Percentiles rank a stretch among this genome's conserved stretches.
Conservation (phyloP, 495 filamentous ascomycete species). For the Penicillium samsonianum region DNA sequence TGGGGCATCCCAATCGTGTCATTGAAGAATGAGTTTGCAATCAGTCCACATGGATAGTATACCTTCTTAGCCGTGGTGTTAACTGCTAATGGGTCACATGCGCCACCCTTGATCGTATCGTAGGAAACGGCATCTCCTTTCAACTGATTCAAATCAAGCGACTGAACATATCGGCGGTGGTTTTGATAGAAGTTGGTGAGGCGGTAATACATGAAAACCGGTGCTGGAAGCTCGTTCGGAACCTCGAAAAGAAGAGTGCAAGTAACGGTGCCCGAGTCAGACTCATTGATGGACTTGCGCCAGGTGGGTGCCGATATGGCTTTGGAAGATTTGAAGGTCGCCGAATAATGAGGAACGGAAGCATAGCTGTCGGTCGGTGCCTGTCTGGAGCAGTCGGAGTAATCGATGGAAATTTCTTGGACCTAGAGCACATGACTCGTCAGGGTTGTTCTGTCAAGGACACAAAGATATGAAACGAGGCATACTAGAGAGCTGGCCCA, state of each 20-base stretch:
- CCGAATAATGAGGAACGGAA: slow-evolving; percentile 52
- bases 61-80: slow-evolving; percentile 57
- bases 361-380: slow-evolving; percentile 41
- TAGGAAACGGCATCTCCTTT: slow-evolving; percentile 66
- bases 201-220: slow-evolving; percentile 89
- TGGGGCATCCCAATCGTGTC: slow-evolving; percentile 75
- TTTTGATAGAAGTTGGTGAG: slow-evolving; percentile 99
- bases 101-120: slow-evolving; percentile 59
- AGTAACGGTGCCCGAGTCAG: slow-evolving; percentile 26
- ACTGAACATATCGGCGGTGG: slow-evolving; percentile 92
- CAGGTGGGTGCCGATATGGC: slow-evolving; percentile 31
- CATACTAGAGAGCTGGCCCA: slow-evolving; percentile 76
- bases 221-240: slow-evolving; percentile 72
- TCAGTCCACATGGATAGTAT: slow-evolving; percentile 93
- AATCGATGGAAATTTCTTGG: slow-evolving; percentile 87
- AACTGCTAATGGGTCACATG: slow-evolving; percentile 73
- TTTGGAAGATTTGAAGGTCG: slow-evolving; percentile 60
- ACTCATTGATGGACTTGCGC: slow-evolving; percentile 13
- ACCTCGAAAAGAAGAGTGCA: slow-evolving; percentile 79
- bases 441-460: slow-evolving; percentile 12
- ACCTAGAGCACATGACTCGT: slow-evolving; percentile 55
- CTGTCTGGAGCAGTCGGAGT: slow-evolving; percentile 66
- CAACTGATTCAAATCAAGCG: slow-evolving; percentile 79
- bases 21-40: slow-evolving; percentile 97
- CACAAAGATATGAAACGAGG: not conserved